These are phyloP conservation scores for Lodderomyces parapsilosis DNA, from an alignment of 1,139 yeast genomes.

Conservation along the genomic window DNA sequence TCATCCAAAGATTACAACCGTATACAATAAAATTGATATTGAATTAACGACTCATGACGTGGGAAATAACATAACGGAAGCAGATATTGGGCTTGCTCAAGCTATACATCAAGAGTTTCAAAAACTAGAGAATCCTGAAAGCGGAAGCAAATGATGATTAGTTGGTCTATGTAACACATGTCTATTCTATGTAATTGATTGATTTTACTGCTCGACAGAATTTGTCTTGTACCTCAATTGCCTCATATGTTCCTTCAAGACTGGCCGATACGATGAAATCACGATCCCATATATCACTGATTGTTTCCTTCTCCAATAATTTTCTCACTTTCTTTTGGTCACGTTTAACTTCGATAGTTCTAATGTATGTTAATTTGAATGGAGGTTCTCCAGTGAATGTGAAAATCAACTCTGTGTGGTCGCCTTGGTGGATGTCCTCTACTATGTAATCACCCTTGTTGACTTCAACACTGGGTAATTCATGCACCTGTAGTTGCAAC, in stretches of 20 bases:
- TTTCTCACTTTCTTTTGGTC: conserved; percentile 21
- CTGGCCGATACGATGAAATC: conserved; percentile 75
- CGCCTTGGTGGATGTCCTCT: conserved; percentile 87
- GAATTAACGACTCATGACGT: conserved; percentile 70
- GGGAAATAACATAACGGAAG: conserved; percentile 49
- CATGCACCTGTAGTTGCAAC: conserved; percentile 60
- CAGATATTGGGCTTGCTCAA: conserved; percentile 61
- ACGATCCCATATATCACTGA: conserved; percentile 64
- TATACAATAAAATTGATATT: conserved; percentile 60
- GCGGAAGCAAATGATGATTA: neutral
- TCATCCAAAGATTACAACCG: conserved; percentile 69
- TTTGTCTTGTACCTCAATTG: conserved; percentile 80
- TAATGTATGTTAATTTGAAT: conserved; percentile 56
- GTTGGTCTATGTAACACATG: neutral
- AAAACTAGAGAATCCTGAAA: conserved; percentile 1
- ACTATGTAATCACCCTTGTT: conserved; percentile 74
- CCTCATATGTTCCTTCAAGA: conserved; percentile 92
- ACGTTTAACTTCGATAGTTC: conserved; percentile 39
- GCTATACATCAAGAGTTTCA: conserved; percentile 13
- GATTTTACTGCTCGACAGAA: conserved; percentile 58
- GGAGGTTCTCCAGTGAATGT: conserved; percentile 74
- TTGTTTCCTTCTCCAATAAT: conserved; percentile 75
- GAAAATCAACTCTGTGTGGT: conserved; percentile 69
- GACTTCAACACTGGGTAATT: conserved; percentile 88
- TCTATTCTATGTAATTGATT: conserved; percentile 15